Evolutionary conservation across 2,329 filamentous ascomycete species (phyloP), one percentile per base, ranked within the genome.

Genomic region (Colletotrichum tropicicola): DNA sequence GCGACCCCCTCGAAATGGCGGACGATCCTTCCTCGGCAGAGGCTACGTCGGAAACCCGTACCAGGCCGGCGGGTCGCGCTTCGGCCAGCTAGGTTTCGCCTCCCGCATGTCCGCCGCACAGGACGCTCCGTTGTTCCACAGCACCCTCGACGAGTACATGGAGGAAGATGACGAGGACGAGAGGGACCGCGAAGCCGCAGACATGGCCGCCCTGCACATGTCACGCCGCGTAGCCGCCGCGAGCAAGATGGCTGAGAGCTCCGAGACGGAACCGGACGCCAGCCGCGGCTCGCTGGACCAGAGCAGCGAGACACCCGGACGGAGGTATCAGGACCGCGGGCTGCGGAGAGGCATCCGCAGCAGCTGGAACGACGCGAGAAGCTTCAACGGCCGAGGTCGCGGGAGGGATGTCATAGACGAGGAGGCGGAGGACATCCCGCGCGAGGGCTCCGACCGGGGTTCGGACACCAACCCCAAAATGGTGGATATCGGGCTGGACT

Each of bases 151-250:
- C 76, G 93, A 97, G 73, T 96, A 97, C 69, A 89, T 92, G 67
- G 94, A 98, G 78, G 93, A 97, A 73, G 94, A 98, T 68, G 95
- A 98, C 67, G 94, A 96, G 75, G 91, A 93, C 71, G 94, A 97
- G 78, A 90, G 93, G 71, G 92, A 97, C 71, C 85, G 94, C 57
- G 95, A 98, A 74, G 92, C 95, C 32, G 94, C 94, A n/a, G 96
- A 98, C 78, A 90, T 96, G 70, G 97, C 94, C 78, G 95, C 95
- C 6, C 82, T 99, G 61, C 94, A 98, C 77, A 87, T 91, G 70
- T 98, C 95, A 69, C 88, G 96, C 70, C 88, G 94, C 48, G 92
- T 97, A 63, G 95, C 98, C 73, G 93, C 93, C 13, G 90, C 91
- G 13, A 93, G 92, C 77, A 89, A 92, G 70, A 80, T 98, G 52